A percentile compares a stretch with the other conserved stretches of the same genome.
Evolutionary conservation across 179 eudicot genomes (phyloP).

Genomic region (Vitellaria paradoxa): DNA sequence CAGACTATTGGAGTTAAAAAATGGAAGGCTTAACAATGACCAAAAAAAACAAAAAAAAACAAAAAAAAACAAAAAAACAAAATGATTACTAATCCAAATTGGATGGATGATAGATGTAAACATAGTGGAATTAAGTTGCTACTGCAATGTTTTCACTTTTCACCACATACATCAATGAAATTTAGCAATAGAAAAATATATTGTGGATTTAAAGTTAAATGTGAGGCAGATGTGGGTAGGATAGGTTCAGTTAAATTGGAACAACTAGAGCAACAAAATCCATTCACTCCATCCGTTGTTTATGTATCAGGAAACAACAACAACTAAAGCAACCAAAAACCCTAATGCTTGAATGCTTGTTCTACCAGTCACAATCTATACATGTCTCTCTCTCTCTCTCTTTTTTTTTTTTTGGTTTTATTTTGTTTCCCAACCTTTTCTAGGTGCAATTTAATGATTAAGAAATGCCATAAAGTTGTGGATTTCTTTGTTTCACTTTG

Average conservation of each 20-base stretch:
- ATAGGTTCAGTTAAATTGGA: not conserved
- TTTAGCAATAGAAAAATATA: not conserved
- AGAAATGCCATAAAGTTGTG: not conserved
- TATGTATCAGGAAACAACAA: not conserved
- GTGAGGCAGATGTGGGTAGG: not conserved
- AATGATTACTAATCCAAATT: too few species aligned
- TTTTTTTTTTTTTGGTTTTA: not conserved
- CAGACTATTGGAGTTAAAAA: too few species aligned
- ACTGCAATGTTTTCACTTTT: not conserved
- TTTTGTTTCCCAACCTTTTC: not conserved
- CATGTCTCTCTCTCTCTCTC: too few species aligned
- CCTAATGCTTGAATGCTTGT: not conserved
- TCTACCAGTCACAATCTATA: not conserved
- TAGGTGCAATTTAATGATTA: not conserved
- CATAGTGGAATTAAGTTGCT: not conserved
- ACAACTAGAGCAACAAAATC: not conserved
- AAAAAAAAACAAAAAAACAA: too few species aligned
- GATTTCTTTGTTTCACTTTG: constrained; percentile 9
- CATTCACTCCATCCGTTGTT: not conserved
- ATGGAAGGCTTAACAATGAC: too few species aligned
- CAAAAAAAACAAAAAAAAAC: too few species aligned
- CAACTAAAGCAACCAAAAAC: not conserved
- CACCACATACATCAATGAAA: not conserved
- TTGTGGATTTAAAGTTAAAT: not conserved
- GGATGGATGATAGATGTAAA: too few species aligned